Evolutionary conservation across 2,329 filamentous ascomycete genomes (phyloP).

Genomic region (Cladosporium sphaerospermum): DNA sequence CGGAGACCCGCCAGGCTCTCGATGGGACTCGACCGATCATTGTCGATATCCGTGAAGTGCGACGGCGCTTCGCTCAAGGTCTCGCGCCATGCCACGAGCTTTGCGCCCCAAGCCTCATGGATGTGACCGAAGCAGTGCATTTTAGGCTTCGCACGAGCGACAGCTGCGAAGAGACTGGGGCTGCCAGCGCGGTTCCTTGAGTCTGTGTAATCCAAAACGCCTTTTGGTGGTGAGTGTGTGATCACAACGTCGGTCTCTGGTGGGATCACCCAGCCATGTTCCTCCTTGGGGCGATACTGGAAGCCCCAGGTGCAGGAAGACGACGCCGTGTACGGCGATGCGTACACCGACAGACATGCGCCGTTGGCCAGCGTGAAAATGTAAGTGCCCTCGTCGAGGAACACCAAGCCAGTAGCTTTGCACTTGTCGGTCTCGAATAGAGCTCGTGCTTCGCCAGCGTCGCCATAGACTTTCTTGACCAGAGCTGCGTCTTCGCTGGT

Average conservation of each 20-base stretch:
- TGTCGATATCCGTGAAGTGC: conserved; percentile 44
- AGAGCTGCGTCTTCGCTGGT: conserved; percentile 25
- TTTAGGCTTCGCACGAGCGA: conserved; percentile 39
- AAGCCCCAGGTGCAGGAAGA: conserved; percentile 52
- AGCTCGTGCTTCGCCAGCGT: conserved; percentile 25
- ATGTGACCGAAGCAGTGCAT: conserved; percentile 55
- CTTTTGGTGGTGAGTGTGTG: conserved; percentile 35
- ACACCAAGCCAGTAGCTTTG: conserved; percentile 40
- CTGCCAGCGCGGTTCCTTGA: conserved; percentile 35
- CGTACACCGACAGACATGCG: conserved; percentile 46
- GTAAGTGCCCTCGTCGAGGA: conserved; percentile 48
- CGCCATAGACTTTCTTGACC: conserved; percentile 36
- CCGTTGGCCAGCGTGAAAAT: conserved; percentile 44
- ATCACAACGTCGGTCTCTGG: conserved; percentile 33
- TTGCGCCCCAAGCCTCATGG: conserved; percentile 55
- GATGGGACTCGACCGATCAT: conserved; percentile 34
- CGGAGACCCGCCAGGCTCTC: conserved; percentile 29
- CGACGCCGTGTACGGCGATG: conserved; percentile 47
- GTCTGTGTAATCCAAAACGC: conserved; percentile 23
- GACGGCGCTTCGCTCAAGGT: conserved; percentile 20
- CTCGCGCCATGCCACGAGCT: conserved; percentile 48
- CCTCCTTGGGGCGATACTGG: conserved; percentile 45
- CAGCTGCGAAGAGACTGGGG: conserved; percentile 39
- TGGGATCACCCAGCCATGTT: conserved; percentile 22
- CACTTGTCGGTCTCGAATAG: conserved; percentile 28